These are phyloP conservation scores for Aspergillus sclerotialis DNA, from an alignment of 2,329 filamentous ascomycete genomes.

Conservation along the genomic window DNA sequence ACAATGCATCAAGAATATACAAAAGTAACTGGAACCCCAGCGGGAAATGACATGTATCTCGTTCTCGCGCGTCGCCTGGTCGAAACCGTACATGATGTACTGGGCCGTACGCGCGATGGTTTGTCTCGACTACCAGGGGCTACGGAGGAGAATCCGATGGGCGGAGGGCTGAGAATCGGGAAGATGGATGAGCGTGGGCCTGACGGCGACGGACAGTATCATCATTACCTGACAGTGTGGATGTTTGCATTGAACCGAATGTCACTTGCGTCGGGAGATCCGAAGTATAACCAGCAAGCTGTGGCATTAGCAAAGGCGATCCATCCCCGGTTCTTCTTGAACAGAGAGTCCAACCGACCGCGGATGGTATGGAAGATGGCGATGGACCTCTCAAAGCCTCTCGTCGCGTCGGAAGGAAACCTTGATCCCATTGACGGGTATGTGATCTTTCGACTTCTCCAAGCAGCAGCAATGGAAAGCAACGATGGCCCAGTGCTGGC, in stretches of 20 bases:
- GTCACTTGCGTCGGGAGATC: constrained; percentile 41
- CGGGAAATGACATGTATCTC: constrained; percentile 38
- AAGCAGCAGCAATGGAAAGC: constrained; percentile 31
- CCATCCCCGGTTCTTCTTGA: constrained; percentile 46
- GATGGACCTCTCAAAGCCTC: constrained; percentile 40
- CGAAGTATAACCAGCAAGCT: constrained; percentile 45
- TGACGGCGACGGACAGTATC: constrained; percentile 55
- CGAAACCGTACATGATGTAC: constrained; percentile 45
- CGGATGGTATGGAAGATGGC: constrained; percentile 53
- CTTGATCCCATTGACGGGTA: constrained; percentile 51
- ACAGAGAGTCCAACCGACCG: constrained; percentile 24
- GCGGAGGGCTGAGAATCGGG: constrained; percentile 53
- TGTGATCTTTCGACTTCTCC: constrained; percentile 44
- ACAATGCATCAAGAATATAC: constrained; percentile 43
- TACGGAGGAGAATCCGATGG: constrained; percentile 45
- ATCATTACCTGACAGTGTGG: constrained; percentile 57
- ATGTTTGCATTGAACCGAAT: constrained; percentile 56
- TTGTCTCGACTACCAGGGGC: constrained; percentile 43
- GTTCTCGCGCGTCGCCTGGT: constrained; percentile 44
- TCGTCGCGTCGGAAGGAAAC: constrained; percentile 49
- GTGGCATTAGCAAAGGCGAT: constrained; percentile 47
- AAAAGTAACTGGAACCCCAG: constrained; percentile 2
- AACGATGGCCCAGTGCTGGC: constrained; percentile 30
- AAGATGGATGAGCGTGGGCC: constrained; percentile 44
- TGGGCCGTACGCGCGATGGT: constrained; percentile 49